phyloP scores from a whole-genome alignment of 306 rosid genomes.

The Cicer pinnatifidum region DNA sequence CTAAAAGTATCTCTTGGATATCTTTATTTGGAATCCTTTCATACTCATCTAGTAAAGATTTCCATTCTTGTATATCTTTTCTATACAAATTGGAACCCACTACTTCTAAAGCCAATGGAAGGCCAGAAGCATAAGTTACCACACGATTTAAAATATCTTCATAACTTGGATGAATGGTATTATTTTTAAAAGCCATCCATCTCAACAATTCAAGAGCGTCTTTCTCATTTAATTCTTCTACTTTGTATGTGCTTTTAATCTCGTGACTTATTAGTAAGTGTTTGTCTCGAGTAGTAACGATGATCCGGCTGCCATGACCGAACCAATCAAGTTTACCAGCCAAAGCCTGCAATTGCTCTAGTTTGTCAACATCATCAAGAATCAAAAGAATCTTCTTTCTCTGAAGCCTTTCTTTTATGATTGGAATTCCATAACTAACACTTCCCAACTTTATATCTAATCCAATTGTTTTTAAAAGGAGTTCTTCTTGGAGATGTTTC shows the following conservation, averaged over 20 bases:
- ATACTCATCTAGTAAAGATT: background rate
- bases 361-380: background rate
- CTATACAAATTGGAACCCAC: background rate
- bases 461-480: background rate
- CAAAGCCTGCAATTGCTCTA: background rate
- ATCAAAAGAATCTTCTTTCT: background rate
- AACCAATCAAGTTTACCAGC: background rate
- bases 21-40: background rate
- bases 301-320: background rate
- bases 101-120: background rate
- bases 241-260: background rate
- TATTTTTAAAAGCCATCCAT: background rate
- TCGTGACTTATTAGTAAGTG: background rate
- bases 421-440: background rate
- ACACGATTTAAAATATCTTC: background rate
- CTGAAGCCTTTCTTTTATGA: background rate
- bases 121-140: background rate
- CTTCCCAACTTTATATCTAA: background rate
- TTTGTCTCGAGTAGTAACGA: constrained; percentile 7
- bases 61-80: background rate
- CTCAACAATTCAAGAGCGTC: constrained; percentile 7
- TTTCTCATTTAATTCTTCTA: background rate
- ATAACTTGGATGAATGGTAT: no score
- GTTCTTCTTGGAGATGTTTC: background rate
- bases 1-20: background rate